Evolutionary conservation across 768 basidiomycete genomes (phyloP).

Genomic region (Russula virescens): DNA sequence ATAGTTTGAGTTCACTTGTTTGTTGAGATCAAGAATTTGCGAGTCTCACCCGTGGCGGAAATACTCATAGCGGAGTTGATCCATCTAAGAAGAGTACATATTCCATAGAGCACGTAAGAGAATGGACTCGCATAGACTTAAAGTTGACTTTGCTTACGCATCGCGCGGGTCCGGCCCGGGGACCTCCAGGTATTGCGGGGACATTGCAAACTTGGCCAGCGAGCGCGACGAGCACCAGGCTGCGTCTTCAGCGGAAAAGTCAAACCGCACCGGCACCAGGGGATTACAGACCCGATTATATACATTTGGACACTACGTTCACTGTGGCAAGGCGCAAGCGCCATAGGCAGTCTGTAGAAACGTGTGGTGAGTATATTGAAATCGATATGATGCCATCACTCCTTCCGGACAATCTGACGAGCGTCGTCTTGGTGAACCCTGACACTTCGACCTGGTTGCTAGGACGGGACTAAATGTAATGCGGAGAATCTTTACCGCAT

Average conservation of each 20-base stretch:
- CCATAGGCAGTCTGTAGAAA: too few species aligned
- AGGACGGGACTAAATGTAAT: not conserved
- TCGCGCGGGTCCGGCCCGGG: too few species aligned
- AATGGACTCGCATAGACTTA: too few species aligned
- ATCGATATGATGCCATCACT: too few species aligned
- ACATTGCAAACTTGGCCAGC: conserved; percentile 8
- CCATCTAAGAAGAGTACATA: not conserved
- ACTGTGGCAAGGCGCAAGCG: not conserved
- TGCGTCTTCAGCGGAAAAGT: not conserved
- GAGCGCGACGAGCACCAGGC: not conserved
- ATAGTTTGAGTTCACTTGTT: not conserved
- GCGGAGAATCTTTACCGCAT: not conserved
- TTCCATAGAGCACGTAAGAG: too few species aligned
- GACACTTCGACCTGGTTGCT: not conserved
- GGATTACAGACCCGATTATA: not conserved
- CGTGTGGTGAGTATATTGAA: too few species aligned
- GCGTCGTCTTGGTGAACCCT: conserved; percentile 1
- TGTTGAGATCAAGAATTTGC: too few species aligned
- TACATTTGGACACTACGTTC: too few species aligned
- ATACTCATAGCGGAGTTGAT: conserved; percentile 1
- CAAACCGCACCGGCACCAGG: not conserved
- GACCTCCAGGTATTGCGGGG: not conserved
- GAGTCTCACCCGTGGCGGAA: conserved; percentile 3
- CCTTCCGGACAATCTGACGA: too few species aligned
- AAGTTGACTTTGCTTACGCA: too few species aligned